Evolutionary conservation across 148 eudicot species (phyloP).

Genomic region (Rheum nobile): DNA sequence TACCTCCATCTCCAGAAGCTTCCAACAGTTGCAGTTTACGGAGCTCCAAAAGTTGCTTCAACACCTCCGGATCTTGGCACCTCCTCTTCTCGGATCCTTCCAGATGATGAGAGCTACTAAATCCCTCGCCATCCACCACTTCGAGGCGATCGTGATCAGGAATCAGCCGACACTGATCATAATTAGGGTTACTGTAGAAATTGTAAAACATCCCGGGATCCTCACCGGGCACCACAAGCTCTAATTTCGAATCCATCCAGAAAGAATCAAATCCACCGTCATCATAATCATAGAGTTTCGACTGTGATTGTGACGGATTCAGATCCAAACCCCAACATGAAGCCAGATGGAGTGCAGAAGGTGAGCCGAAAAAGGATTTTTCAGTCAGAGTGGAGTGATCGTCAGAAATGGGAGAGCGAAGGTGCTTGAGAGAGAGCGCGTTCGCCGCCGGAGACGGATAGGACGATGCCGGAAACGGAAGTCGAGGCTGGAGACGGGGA

Average conservation of each 20-base stretch:
- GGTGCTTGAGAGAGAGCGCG: too few relatives aligned
- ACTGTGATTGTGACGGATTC: constrained; percentile 4
- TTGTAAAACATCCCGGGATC: neutral
- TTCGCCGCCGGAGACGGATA: too few relatives aligned
- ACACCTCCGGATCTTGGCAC: constrained; percentile 15
- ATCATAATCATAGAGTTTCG: neutral
- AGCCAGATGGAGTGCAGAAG: constrained; percentile 33
- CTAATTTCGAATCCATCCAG: constrained; percentile 21
- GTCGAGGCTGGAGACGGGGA: too few relatives aligned
- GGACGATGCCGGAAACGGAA: too few relatives aligned
- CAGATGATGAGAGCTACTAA: constrained; percentile 7
- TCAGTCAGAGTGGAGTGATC: too few relatives aligned
- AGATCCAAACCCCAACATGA: constrained; percentile 40
- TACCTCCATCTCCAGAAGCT: neutral
- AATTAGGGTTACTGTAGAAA: neutral
- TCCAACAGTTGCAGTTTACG: constrained; percentile 3
- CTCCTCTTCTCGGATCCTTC: constrained; percentile 22
- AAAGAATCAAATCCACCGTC: neutral
- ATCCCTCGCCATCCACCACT: constrained; percentile 6
- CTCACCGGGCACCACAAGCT: constrained; percentile 18
- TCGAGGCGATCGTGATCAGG: neutral
- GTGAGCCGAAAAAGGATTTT: too few relatives aligned
- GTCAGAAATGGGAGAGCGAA: too few relatives aligned
- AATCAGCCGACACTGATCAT: neutral
- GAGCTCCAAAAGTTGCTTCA: constrained; percentile 45